Evolutionary conservation across 1,284 basidiomycete genomes (phyloP).

Genomic region (Austroboletus novae-zelandiae): DNA sequence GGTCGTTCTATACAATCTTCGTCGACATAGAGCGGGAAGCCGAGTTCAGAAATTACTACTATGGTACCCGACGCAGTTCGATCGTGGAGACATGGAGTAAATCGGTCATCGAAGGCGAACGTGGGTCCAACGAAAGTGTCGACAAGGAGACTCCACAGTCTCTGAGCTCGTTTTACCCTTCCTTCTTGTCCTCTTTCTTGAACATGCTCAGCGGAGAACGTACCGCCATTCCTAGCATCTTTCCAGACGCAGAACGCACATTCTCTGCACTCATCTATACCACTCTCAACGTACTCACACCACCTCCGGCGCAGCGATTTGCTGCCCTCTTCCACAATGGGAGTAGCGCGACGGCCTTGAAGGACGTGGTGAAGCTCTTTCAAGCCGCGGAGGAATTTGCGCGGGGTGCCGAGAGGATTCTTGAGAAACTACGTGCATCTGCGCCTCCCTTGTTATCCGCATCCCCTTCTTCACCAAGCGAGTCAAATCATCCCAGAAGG

Average conservation of each 20-base stretch:
- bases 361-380: slow-evolving; percentile 69
- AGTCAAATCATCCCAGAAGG: slow-evolving; percentile 38
- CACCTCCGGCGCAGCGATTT: slow-evolving; percentile 77
- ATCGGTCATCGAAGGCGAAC: slow-evolving; percentile 42
- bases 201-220: slow-evolving; percentile 70
- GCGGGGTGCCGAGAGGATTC: slow-evolving; percentile 62
- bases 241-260: slow-evolving; percentile 72
- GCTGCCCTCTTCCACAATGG: slow-evolving; percentile 63
- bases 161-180: slow-evolving; percentile 68
- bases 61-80: slow-evolving; percentile 69
- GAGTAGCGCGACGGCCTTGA: slow-evolving; percentile 56
- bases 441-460: slow-evolving; percentile 26
- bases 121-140: slow-evolving; percentile 23
- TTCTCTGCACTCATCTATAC: slow-evolving; percentile 80
- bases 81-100: slow-evolving; percentile 71
- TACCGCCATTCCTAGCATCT: slow-evolving; percentile 74
- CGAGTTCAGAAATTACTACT: slow-evolving; percentile 92
- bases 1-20: slow-evolving; percentile 83
- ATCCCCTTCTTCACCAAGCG: slow-evolving; percentile 21
- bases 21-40: slow-evolving; percentile 84
- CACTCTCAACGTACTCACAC: slow-evolving; percentile 74
- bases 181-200: slow-evolving; percentile 72
- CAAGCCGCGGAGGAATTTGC: slow-evolving; percentile 82
- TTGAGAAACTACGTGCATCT: slow-evolving; percentile 69
- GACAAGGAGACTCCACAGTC: slow-evolving; percentile 29